Percentiles rank a stretch among this genome's conserved stretches.
phyloP scores from a whole-genome alignment of 306 rosid genomes.

The Trifolium repens region DNA sequence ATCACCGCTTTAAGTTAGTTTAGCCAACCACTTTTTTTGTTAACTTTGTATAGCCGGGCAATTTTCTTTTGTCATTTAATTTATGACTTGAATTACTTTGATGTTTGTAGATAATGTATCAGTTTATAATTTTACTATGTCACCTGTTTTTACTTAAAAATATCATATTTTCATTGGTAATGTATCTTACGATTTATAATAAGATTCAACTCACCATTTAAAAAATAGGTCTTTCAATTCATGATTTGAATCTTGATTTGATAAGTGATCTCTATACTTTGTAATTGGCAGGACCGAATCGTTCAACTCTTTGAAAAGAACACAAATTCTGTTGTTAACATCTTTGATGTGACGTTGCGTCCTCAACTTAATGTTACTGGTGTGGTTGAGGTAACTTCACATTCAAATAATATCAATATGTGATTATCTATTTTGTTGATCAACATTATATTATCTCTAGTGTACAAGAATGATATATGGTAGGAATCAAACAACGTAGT shows the following conservation, averaged over 20 bases:
- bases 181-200: neutral
- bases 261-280: conserved; percentile 19
- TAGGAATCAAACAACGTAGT: conserved; percentile 22
- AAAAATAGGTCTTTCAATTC: neutral
- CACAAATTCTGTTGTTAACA: conserved; percentile 92
- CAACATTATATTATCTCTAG: neutral
- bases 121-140: neutral
- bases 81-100: neutral
- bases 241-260: neutral
- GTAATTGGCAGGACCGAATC: conserved; percentile 72
- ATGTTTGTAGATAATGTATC: neutral
- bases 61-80: neutral
- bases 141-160: neutral
- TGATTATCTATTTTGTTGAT: conserved; percentile 31
- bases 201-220: neutral
- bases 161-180: neutral
- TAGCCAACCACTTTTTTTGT: neutral
- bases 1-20: neutral
- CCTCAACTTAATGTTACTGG: conserved; percentile 95
- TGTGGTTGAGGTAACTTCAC: conserved; percentile 77
- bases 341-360: conserved; percentile 89
- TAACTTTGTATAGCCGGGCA: neutral
- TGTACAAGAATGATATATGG: neutral
- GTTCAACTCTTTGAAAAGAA: conserved; percentile 86
- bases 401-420: conserved; percentile 1